Base-by-base conservation (phyloP, 164 flowering plant species). In the Magnolia changhungtana region DNA sequence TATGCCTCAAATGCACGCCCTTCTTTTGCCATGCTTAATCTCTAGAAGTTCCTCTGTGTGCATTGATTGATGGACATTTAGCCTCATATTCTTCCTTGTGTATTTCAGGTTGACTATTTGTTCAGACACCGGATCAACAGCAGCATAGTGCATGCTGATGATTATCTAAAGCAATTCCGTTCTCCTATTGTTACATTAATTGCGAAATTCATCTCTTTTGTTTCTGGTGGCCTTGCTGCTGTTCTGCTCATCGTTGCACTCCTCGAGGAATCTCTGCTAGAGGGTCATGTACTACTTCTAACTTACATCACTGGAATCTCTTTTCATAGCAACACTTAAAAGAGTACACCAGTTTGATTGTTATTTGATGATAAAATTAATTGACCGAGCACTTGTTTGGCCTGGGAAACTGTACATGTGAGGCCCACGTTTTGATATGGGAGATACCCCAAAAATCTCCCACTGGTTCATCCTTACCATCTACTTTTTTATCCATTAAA, bases 201-300 rank as follows among this genome's bases (percentile, higher is more conserved):
- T 73, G 98, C 98, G 31, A 96, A 93, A 81, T 94, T 94, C 67
- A 87, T 96, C 77, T 90, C 98, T 29, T 96, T 94, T 82, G 93
- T 96, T 8, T 86, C 94, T 77, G 98, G 99, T 80, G 99, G 99
- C 23, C 90, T 94, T 83, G 94, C 99, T 84, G 99, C 99, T 61
- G 84, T 92, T 63, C 81, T 96, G 76, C 91, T 94, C 85, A 90
- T 96, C 80, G 90, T 96, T 86, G 98, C 98, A 21, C 90, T 96
- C 81, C 86, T 94, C 52, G 98, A 96, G 59, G 99, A 96, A 85
- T 94, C 98, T 79, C 85, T 96, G 74, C 92, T 96, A 14, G 99
- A 96, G 84, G 99, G 97, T 83, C 99, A 96, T 88, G 99, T 96
- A 92, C 85, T 63, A n/a, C 51, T 49, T 58, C 3, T 16, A 37